Conservation (phyloP, 2,329 filamentous ascomycete genomes). For the Fusarium heterosporum region DNA sequence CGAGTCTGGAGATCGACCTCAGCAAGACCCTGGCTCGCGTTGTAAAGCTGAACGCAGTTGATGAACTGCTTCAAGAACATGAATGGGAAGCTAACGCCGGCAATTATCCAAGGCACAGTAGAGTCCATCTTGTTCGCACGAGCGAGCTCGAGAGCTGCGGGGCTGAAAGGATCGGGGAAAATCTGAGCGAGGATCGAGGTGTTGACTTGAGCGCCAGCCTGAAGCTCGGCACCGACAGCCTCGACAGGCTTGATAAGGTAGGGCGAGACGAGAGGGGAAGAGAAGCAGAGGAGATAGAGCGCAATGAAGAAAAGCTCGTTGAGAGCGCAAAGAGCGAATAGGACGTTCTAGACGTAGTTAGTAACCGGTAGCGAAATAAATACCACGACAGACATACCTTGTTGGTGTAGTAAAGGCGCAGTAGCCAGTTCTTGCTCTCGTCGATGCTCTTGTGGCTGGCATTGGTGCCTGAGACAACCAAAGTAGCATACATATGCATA, state of each 20-base stretch:
- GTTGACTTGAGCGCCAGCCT: constrained; percentile 76
- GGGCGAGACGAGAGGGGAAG: constrained; percentile 87
- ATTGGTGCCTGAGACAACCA: constrained; percentile 84
- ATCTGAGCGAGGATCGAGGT: constrained; percentile 77
- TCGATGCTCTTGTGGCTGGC: constrained; percentile 95
- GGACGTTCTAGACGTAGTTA: constrained; percentile 72
- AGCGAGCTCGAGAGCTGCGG: constrained; percentile 90
- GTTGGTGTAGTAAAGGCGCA: constrained; percentile 98
- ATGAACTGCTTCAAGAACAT: constrained; percentile 94
- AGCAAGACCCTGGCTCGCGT: constrained; percentile 90
- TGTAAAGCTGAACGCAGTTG: constrained; percentile 93
- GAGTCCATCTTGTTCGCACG: constrained; percentile 93
- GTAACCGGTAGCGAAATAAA: neutral
- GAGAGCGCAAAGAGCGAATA: constrained; percentile 89
- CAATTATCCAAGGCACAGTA: constrained; percentile 75
- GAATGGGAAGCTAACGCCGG: constrained; percentile 82
- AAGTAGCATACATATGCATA: constrained; percentile 98
- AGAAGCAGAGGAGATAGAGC: constrained; percentile 97
- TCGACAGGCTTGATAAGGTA: constrained; percentile 77
- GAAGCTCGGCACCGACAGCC: constrained; percentile 63
- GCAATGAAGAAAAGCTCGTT: constrained; percentile 99
- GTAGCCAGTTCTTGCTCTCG: constrained; percentile 84
- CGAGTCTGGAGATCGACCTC: constrained; percentile 85
- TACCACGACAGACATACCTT: constrained; percentile 69
- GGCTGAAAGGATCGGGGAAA: constrained; percentile 91